Evolutionary conservation across 148 eudicot genomes (phyloP).

Genomic region (Chenopodium suecicum): DNA sequence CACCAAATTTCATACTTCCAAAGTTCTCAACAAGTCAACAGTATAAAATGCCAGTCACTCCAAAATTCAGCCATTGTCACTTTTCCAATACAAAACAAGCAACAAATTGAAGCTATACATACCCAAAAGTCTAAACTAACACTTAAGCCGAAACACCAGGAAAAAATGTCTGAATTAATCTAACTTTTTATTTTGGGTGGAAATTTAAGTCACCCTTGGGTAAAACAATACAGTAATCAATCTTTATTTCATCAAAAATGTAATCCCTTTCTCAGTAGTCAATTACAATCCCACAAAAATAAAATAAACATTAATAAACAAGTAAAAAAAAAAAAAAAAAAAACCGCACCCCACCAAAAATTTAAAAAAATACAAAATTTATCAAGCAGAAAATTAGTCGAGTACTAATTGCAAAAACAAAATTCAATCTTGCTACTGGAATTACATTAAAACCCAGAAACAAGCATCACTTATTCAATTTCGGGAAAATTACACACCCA

Average conservation of each 20-base stretch:
- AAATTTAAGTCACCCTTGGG: too few species aligned
- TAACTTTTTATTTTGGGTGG: neutral
- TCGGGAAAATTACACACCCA: neutral
- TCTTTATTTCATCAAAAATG: neutral
- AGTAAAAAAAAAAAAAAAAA: neutral
- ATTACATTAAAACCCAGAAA: neutral
- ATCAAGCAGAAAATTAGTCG: neutral
- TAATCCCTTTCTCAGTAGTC: neutral
- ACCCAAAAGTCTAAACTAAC: neutral
- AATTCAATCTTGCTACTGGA: too few species aligned
- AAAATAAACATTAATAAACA: neutral
- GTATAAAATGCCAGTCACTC: neutral
- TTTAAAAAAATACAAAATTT: neutral
- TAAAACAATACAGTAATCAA: too few species aligned
- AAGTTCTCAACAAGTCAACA: neutral
- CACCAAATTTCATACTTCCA: neutral
- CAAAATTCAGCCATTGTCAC: neutral
- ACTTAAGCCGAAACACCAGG: neutral
- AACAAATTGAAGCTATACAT: neutral
- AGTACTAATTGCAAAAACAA: too few species aligned
- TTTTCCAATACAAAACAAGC: neutral
- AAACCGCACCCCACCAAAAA: neutral
- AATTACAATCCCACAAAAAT: neutral
- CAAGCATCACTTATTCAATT: constrained; percentile 1
- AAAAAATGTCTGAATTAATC: neutral